These are phyloP conservation scores for Mucor sp. DNA, from an alignment of 371 early-diverging fungal genomes.

Conservation along the genomic window DNA sequence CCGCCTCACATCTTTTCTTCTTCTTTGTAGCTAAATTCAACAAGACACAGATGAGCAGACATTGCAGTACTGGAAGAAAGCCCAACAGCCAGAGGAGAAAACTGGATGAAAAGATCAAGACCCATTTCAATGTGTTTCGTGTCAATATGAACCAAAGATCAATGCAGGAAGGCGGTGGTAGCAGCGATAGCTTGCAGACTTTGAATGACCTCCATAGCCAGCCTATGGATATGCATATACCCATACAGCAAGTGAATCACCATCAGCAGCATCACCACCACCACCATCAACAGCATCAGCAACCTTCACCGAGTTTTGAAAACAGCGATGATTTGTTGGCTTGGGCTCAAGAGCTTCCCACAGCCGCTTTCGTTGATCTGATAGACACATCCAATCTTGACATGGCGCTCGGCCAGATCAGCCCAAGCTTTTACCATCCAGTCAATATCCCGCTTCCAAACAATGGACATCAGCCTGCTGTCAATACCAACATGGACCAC, in stretches of 20 bases:
- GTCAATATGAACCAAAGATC: not conserved
- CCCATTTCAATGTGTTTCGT: not conserved
- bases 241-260: not conserved
- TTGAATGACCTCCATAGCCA: not conserved
- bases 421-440: not conserved
- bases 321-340: not conserved
- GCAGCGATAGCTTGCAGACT: not conserved
- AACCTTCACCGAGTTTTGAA: not conserved
- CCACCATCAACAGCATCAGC: not conserved
- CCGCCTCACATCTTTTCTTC: not conserved
- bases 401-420: not conserved
- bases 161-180: not conserved
- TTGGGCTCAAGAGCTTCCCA: not conserved
- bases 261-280: not conserved
- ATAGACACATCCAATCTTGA: constrained; percentile 1
- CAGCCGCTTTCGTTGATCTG: not conserved
- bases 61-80: not conserved
- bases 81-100: not conserved
- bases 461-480: not conserved
- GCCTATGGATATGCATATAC: not conserved
- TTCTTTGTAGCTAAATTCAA: not conserved
- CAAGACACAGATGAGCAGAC: not conserved
- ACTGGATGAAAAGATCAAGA: not conserved
- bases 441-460: not conserved
- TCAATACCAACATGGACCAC: not conserved